Evolutionary conservation across 1,284 basidiomycete species (phyloP).

Genomic region (Blastosporella zonata): DNA sequence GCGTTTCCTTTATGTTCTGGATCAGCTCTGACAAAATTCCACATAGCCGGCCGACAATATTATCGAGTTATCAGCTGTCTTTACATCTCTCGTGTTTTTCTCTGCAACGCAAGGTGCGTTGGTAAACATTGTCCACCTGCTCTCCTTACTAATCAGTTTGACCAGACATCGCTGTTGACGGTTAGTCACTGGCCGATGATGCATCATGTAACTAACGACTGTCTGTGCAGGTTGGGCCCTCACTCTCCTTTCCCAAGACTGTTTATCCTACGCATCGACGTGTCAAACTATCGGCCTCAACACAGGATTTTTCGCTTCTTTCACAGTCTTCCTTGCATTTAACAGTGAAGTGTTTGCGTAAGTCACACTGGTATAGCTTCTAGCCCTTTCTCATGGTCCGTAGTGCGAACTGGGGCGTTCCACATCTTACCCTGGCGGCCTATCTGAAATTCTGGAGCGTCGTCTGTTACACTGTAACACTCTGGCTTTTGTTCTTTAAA

Average conservation of each 20-base stretch:
- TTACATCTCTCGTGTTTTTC: conserved; percentile 89
- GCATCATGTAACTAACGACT: conserved; percentile 11
- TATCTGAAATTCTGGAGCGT: conserved; percentile 90
- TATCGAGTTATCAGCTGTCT: conserved; percentile 78
- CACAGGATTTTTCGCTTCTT: conserved; percentile 94
- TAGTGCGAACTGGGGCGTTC: conserved; percentile 82
- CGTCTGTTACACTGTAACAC: conserved; percentile 79
- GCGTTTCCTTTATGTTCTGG: conserved; percentile 7
- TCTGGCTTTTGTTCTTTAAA: conserved; percentile 88
- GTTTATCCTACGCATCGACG: conserved; percentile 94
- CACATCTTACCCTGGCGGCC: conserved; percentile 75
- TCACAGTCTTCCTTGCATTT: conserved; percentile 96
- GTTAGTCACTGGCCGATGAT: conserved; percentile 35
- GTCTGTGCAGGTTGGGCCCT: conserved; percentile 82
- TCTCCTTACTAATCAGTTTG: conserved; percentile 12
- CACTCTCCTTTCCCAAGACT: conserved; percentile 93
- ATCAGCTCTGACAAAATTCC: conserved; percentile 13
- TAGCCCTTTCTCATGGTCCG: conserved; percentile 8
- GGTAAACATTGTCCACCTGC: not conserved
- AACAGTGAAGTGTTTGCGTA: conserved; percentile 93
- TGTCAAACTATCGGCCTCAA: conserved; percentile 98
- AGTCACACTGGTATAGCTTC: conserved; percentile 27
- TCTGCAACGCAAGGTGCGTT: conserved; percentile 92
- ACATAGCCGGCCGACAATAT: conserved; percentile 80
- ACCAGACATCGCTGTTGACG: conserved; percentile 95